A percentile compares a stretch with the other conserved stretches of the same genome.
phyloP scores from a whole-genome alignment of 2,329 filamentous ascomycete genomes.

The Talaromyces sp. region DNA sequence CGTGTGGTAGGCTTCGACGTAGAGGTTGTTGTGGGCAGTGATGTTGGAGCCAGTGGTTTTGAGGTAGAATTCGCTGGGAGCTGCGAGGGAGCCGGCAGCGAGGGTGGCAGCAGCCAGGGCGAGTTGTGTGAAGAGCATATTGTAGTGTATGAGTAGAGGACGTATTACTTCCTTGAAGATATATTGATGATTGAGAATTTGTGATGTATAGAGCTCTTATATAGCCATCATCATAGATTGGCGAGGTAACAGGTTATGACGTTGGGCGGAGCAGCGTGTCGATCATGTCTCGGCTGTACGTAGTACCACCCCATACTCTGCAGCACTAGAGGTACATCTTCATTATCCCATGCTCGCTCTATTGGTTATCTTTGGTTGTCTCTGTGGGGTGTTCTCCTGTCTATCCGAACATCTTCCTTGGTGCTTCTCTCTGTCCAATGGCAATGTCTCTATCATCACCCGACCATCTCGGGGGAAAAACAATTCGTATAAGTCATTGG shows the following conservation, averaged over 20 bases:
- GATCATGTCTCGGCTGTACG: slow-evolving; percentile 6
- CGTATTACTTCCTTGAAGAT: not conserved
- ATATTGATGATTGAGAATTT: not conserved
- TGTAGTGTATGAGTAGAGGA: not conserved
- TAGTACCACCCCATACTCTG: not conserved
- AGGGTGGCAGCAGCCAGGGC: slow-evolving; percentile 27
- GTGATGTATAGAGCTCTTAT: not conserved
- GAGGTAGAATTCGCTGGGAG: slow-evolving; percentile 31
- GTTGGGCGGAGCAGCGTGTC: slow-evolving; percentile 6
- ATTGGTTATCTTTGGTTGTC: not conserved
- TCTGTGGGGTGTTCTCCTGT: slow-evolving; percentile 5
- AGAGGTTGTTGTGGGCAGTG: slow-evolving; percentile 34
- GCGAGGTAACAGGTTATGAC: not conserved
- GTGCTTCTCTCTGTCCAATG: not conserved
- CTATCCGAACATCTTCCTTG: not conserved
- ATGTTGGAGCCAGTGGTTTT: slow-evolving; percentile 32
- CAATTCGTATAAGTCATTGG: not conserved
- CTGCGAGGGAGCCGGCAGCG: slow-evolving; percentile 27
- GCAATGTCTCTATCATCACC: not conserved
- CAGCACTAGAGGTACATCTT: not conserved
- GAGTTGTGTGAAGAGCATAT: slow-evolving; percentile 15
- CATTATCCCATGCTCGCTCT: not conserved
- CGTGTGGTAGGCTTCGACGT: slow-evolving; percentile 40
- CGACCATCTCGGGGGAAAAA: not conserved
- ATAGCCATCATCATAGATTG: not conserved